Evolutionary conservation across 495 filamentous ascomycete genomes (phyloP).

Genomic region (Aspergillus nidulans): DNA sequence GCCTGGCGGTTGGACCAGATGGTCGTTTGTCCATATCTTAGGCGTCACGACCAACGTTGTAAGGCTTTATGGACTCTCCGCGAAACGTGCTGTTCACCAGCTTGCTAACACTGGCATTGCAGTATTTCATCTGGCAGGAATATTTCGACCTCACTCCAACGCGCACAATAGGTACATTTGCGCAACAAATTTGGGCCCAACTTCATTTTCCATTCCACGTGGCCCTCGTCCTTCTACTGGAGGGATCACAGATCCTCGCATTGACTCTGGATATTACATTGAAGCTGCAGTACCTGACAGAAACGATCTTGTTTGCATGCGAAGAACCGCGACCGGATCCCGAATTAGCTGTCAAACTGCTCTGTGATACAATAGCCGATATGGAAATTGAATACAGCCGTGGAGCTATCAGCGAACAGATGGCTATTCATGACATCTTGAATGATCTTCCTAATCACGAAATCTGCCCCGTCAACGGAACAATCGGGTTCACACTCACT

Average conservation of each 20-base stretch:
- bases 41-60: conserved; percentile 45
- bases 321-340: conserved; percentile 33
- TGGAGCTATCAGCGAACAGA: conserved; percentile 31
- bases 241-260: conserved; percentile 47
- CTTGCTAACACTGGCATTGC: conserved; percentile 21
- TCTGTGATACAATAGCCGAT: conserved; percentile 36
- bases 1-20: conserved; percentile 45
- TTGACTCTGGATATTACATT: conserved; percentile 37
- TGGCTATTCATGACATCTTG: conserved; percentile 30
- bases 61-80: conserved; percentile 29
- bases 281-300: conserved; percentile 35
- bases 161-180: conserved; percentile 43
- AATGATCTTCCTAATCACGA: conserved; percentile 28
- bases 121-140: conserved; percentile 67
- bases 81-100: conserved; percentile 11
- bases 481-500: conserved; percentile 20
- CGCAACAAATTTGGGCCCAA: conserved; percentile 60
- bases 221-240: conserved; percentile 57
- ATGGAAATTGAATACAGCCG: conserved; percentile 42
- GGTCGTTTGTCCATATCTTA: conserved; percentile 49
- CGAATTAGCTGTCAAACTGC: conserved; percentile 24
- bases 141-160: conserved; percentile 60
- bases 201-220: conserved; percentile 70
- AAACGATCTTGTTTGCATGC: conserved; percentile 39
- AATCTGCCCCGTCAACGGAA: conserved; percentile 23